Base-by-base conservation (phyloP, 768 basidiomycete genomes). In the Rhizopogon vesiculosus region DNA sequence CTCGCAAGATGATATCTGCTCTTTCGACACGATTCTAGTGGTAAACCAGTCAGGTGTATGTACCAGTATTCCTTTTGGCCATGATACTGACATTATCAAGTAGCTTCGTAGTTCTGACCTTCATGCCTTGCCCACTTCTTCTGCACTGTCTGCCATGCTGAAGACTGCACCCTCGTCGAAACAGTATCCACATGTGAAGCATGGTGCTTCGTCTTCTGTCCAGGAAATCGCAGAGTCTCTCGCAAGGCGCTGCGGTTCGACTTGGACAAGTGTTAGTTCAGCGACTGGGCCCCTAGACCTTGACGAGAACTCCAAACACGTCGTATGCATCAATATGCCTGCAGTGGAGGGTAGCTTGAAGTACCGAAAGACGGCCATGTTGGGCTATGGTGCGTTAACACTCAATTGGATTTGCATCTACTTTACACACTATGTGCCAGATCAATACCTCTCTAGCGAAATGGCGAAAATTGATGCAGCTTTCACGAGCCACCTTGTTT, bases 91-190 rank as follows among this genome's bases (percentile, higher is more conserved):
- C 62, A 51, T 25, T 42, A 9, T 29, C 19, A 41, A 29, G 13
- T 62, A 91, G 89, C 72, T 88, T 4, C 89, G 87, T 62, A 85
- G 87, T 25, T 85, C 87, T n/a, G 89, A 91, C 73, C 73, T 91
- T 42, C 84, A 86, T 31, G 68, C 71, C 9, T 80, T 91, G 19
- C 68, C 80, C 6, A 72, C 81, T 8, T 74, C 76, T 1, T 82
- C 81, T 3, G 68, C 72, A 57, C 71, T 91, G 18, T 71, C 78
- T 5, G 72, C 69, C 25, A 64, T 72, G 6, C 71, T 91, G 8
- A 72, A 69, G 3, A 72, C 72, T 1, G 73, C 87, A 3, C 73
- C 82, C 0, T 84, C 78, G 2, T 74, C 82, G 25, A 71, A 83
- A 22, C 85, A 89, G 67, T 77, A 84, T 35, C 83, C 88, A 2